phyloP scores from a whole-genome alignment of 495 filamentous ascomycete genomes.

The Tuber borchii region DNA sequence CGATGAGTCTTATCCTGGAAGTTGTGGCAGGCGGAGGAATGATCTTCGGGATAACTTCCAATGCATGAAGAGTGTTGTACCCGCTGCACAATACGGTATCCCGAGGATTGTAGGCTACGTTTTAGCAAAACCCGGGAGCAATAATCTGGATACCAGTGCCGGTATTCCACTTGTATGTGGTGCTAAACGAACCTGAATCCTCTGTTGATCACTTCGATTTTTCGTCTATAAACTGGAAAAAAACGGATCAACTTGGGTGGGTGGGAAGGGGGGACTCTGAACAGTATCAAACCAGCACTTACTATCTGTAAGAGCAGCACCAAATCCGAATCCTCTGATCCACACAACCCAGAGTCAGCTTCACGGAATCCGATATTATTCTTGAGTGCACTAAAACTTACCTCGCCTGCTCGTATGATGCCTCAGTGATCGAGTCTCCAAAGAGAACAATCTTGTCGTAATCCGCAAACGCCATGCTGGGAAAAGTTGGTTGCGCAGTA shows the following conservation, averaged over 20 bases:
- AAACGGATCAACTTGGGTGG: not conserved
- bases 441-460: conserved; percentile 42
- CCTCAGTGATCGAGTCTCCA: conserved; percentile 40
- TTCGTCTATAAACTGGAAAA: conserved; percentile 53
- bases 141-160: not conserved
- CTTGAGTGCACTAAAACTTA: not conserved
- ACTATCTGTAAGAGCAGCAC: conserved; percentile 35
- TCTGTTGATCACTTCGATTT: conserved; percentile 62
- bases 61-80: conserved; percentile 61
- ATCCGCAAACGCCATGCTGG: conserved; percentile 35
- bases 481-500: not conserved
- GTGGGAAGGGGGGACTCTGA: not conserved
- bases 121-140: conserved; percentile 9
- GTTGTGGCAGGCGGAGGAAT: conserved; percentile 53
- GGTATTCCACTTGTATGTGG: not conserved
- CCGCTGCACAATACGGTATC: conserved; percentile 47
- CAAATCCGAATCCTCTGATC: conserved; percentile 38
- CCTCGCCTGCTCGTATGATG: conserved; percentile 36
- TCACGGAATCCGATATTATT: not conserved
- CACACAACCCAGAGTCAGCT: conserved; percentile 7
- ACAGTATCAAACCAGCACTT: not conserved
- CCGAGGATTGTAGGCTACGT: conserved; percentile 4
- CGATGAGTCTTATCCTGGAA: conserved; percentile 59
- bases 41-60: conserved; percentile 54
- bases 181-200: conserved; percentile 52